Base-by-base conservation (phyloP, 345 rosid species). In the Turritis glabra region DNA sequence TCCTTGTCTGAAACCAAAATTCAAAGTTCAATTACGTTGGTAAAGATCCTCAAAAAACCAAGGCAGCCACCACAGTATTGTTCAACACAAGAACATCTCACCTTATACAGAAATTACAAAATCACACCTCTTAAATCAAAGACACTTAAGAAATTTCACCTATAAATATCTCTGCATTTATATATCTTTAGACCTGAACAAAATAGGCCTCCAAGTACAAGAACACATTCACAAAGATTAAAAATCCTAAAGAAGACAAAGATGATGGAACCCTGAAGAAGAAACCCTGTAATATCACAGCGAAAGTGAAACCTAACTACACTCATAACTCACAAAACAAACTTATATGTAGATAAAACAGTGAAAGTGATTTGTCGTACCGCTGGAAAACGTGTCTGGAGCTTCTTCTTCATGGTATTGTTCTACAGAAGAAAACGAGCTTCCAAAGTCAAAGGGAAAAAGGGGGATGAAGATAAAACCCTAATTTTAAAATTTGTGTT, bases 1-100 rank as follows among this genome's bases (percentile, higher is more conserved):
- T 89, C 67, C 92, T 83, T 26, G 84, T 85, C 95, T 89, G 61
- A 1, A 75, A 64, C 12, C 35, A 10, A 30, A 48, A 11, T 11
- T 43, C 23, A 17, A 23, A 46, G 22, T 35, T 25, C 15, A 37
- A 15, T 50, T 7, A 59, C 44, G 25, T 67, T 58, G 57, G 35
- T 14, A 14, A 47, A 47, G 8, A 74, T 66, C 33, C 37, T 46
- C 41, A 56, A 7, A 17, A 17, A 65, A 55, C 22, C 4, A 44
- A 40, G 21, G 33, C 8, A 41, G 33, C 52, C 22, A 63, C 53
- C n/a, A 65, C 9, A 52, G 17, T 2, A 65, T 3, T 3, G 7
- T 43, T 44, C 47, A 73, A 23, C 47, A 64, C 54, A 64, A 64
- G 41, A 64, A 55, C 29, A 44, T 54, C 38, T 64, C 54, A 59